phyloP scores from a whole-genome alignment of 345 rosid species.

The Linum trigynum region DNA sequence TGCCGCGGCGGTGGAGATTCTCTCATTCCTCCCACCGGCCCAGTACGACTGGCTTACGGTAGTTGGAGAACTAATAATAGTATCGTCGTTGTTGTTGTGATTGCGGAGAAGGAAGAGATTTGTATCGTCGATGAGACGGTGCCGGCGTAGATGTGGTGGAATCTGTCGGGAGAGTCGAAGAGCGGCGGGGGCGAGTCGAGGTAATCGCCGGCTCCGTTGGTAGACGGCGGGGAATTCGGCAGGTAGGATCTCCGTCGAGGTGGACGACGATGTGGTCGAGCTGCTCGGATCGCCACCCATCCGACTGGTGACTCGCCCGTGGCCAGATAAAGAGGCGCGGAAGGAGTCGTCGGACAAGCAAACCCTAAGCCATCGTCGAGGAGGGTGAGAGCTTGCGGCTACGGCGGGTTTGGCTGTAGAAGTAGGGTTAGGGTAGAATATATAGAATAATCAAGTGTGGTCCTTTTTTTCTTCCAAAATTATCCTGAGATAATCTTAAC shows the following conservation, averaged over 20 bases:
- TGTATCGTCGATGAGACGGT: conserved; percentile 42
- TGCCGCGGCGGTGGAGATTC: background rate
- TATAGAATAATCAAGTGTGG: no score
- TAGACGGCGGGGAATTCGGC: conserved; percentile 36
- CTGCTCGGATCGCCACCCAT: no score
- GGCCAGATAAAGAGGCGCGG: no score
- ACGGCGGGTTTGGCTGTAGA: no score
- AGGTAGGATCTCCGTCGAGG: background rate
- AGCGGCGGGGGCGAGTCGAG: conserved; percentile 26
- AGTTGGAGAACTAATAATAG: background rate
- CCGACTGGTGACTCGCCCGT: no score
- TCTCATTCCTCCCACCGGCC: conserved; percentile 10
- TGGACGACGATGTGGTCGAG: no score
- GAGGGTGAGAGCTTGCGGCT: no score
- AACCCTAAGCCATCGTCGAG: no score
- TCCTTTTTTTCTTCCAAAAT: no score
- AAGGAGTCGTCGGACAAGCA: no score
- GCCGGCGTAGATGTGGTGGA: conserved; percentile 28
- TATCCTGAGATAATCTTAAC: no score
- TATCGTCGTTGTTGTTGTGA: background rate
- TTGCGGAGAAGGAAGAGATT: conserved; percentile 23
- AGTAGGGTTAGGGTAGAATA: no score
- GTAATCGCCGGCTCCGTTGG: conserved; percentile 29
- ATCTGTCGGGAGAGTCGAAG: conserved; percentile 36
- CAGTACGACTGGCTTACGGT: background rate